phyloP scores from a whole-genome alignment of 345 rosid species.

The Salix exigua region DNA sequence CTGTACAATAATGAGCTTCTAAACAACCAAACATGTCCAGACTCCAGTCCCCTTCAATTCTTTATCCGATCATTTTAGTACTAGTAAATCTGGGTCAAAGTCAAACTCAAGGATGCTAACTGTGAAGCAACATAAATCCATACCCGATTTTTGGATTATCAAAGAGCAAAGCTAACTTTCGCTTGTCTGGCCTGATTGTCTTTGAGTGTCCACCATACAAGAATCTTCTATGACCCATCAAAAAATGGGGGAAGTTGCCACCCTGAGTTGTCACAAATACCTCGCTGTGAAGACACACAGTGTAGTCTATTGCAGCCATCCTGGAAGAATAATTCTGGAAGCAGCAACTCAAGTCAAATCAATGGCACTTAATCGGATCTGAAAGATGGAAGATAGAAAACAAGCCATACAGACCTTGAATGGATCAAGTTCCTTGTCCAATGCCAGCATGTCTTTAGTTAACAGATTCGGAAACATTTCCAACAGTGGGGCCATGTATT shows the following conservation, averaged over 20 bases:
- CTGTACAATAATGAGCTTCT: neutral
- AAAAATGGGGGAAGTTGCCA: conserved; percentile 96
- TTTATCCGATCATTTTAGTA: neutral
- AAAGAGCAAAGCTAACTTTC: conserved; percentile 84
- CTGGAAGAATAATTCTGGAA: conserved; percentile 91
- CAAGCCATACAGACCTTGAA: conserved; percentile 51
- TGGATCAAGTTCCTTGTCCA: conserved; percentile 81
- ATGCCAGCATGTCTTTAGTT: conserved; percentile 87
- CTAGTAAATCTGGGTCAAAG: neutral
- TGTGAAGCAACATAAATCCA: conserved; percentile 15
- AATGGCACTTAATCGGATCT: conserved; percentile 8
- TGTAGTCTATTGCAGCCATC: conserved; percentile 99
- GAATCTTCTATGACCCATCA: conserved; percentile 94
- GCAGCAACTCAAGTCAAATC: conserved; percentile 33
- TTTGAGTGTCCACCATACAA: conserved; percentile 90
- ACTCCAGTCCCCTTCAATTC: neutral
- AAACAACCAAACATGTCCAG: neutral
- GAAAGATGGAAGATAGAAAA: conserved; percentile 6
- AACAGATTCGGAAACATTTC: conserved; percentile 96
- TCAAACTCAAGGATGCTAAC: neutral
- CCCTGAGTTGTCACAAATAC: conserved; percentile 99
- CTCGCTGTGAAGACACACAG: conserved; percentile 98
- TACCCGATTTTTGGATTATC: conserved; percentile 93
- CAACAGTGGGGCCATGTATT: conserved; percentile 78
- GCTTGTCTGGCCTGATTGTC: conserved; percentile 94